Percentiles rank a stretch among this genome's conserved stretches.
Evolutionary conservation across 768 basidiomycete genomes (phyloP).

Genomic region (Boletus edulis): DNA sequence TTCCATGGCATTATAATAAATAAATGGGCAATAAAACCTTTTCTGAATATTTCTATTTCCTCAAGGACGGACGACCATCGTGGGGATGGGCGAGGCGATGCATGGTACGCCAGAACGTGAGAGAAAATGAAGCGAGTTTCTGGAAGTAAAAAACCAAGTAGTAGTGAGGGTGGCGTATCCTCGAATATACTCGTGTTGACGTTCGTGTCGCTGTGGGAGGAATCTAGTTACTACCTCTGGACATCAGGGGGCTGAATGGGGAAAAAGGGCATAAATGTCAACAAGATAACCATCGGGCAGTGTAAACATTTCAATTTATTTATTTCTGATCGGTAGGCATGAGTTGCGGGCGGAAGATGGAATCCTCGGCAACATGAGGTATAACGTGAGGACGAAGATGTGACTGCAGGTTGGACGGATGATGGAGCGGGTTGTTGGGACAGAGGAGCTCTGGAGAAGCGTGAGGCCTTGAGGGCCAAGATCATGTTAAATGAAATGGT

Average conservation of each 20-base stretch:
- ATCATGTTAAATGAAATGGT: conserved; percentile 1
- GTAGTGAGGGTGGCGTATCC: not conserved
- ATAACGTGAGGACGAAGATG: conserved; percentile 2
- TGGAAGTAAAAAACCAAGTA: not conserved
- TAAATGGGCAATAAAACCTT: conserved; percentile 16
- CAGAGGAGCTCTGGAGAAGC: conserved; percentile 1
- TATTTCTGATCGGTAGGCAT: conserved; percentile 1
- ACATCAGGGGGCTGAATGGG: not conserved
- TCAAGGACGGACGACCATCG: conserved; percentile 11
- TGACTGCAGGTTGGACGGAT: not conserved
- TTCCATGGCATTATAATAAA: conserved; percentile 15
- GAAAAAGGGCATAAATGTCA: not conserved
- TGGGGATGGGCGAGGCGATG: conserved; percentile 13
- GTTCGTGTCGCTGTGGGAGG: conserved; percentile 14
- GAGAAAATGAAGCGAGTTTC: conserved; percentile 17
- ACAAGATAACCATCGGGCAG: not conserved
- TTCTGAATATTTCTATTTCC: conserved; percentile 11
- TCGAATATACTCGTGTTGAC: conserved; percentile 6
- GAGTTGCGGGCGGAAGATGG: conserved; percentile 1
- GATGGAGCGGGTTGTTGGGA: not conserved
- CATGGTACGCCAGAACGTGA: conserved; percentile 17
- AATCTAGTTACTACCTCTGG: not conserved
- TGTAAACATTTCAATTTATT: conserved; percentile 3
- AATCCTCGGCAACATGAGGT: conserved; percentile 8
- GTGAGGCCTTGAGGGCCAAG: not conserved